phyloP scores from a whole-genome alignment of 352 stramenopile genomes.

The Pythium aquatile region DNA sequence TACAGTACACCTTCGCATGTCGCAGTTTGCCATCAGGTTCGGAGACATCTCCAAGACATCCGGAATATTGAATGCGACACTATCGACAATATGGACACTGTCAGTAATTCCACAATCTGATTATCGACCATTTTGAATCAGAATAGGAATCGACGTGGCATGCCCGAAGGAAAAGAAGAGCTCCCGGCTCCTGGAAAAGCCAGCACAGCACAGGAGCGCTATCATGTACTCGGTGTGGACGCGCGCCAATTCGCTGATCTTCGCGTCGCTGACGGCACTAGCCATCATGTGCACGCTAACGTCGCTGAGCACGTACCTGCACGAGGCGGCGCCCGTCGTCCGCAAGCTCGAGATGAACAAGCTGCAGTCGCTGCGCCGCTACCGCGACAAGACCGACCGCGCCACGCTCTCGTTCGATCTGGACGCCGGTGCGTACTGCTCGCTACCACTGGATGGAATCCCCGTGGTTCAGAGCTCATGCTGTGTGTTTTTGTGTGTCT shows the following conservation, averaged over 20 bases:
- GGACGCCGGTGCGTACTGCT: slow-evolving; percentile 51
- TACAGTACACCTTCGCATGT: neutral
- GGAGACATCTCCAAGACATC: neutral
- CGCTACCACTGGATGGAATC: neutral
- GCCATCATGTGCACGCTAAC: slow-evolving; percentile 75
- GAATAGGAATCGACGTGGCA: neutral
- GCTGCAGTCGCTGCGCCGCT: slow-evolving; percentile 81
- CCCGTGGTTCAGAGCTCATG: neutral
- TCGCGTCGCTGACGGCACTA: slow-evolving; percentile 74
- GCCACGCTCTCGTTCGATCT: slow-evolving; percentile 83
- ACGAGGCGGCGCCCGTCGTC: slow-evolving; percentile 59
- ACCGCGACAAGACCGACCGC: slow-evolving; percentile 75
- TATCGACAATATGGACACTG: neutral
- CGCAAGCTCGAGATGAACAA: slow-evolving; percentile 57
- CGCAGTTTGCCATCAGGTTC: neutral
- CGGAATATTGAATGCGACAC: neutral
- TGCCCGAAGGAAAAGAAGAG: neutral
- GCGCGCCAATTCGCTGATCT: slow-evolving; percentile 81
- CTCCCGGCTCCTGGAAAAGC: neutral
- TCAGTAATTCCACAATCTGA: neutral
- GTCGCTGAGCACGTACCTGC: slow-evolving; percentile 65
- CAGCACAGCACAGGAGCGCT: neutral
- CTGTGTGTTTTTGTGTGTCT: neutral
- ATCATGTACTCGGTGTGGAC: slow-evolving; percentile 87
- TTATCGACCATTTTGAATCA: neutral